Evolutionary conservation across 1,284 basidiomycete species (phyloP), one percentile per base, ranked within the genome.

Genomic region (Cerrena zonata): DNA sequence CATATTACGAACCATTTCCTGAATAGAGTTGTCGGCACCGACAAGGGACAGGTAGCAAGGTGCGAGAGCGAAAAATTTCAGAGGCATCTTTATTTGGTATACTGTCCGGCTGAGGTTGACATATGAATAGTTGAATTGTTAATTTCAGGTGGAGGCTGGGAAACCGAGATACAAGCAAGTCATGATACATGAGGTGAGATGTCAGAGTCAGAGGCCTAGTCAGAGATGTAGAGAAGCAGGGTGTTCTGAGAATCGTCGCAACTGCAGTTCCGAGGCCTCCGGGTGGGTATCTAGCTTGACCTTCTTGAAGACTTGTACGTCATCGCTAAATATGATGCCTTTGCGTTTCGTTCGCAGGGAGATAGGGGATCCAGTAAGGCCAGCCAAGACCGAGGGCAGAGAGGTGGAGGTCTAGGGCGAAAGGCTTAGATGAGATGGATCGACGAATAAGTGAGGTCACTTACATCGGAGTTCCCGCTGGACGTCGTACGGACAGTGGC

Each of bases 271-370:
- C 21, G 23, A 21, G 27, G 47, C 2, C 24, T n/a, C 24, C 37
- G 36, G 23, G 23, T 41, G 18, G 13, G 10, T 18, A 13, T 4
- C 39, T 15, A 52, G 41, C 44, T 48, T 52, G 19, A 49, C 36
- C 26, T 48, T 36, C 53, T 57, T 57, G 26, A 47, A 44, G 23
- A 56, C 34, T 25, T 50, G 39, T 11, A 50, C 25, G 26, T 58
- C 53, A 23, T 56, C 52, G 23, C 49, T 47, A 39, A 60, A 58
- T 36, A 60, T 34, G 18, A 55, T 47, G 11, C 55, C 55, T 36
- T 57, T 60, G 37, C 62, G 58, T 45, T 61, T 64, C 38, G 47
- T 53, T 26, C 55, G 51, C 25, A 54, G 47, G 19, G 56, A 56
- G 22, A 64, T 48, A 5, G 59, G 59, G 26, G 58, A 57, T 11